Conservation (phyloP, 257 asterid species). For the Solanum appendiculatum region DNA sequence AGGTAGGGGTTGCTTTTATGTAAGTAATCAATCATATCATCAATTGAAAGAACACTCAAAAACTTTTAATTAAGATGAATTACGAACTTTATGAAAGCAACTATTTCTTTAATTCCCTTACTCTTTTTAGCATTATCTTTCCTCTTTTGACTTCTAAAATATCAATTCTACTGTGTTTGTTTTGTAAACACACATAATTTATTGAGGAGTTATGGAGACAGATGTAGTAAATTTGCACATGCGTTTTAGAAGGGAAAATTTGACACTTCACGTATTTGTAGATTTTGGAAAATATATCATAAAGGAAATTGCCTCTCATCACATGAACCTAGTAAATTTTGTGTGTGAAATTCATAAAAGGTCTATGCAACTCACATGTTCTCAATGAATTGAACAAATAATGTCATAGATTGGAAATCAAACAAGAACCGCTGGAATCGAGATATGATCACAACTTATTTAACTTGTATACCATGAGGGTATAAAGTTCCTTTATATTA, state of each 20-base stretch:
- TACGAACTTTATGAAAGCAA: constrained; percentile 16
- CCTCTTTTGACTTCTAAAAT: too few species aligned
- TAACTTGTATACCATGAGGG: background rate
- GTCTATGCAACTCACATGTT: background rate
- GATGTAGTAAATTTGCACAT: background rate
- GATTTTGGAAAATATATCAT: background rate
- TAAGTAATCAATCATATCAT: background rate
- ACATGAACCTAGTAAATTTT: background rate
- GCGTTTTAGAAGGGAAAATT: background rate
- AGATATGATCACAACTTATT: background rate
- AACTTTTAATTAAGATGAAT: constrained; percentile 7
- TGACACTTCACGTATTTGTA: background rate
- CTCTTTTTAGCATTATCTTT: too few species aligned
- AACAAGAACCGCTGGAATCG: background rate
- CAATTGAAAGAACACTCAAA: background rate
- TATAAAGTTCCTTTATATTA: background rate
- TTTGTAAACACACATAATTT: background rate
- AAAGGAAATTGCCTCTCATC: background rate
- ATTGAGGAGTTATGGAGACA: background rate
- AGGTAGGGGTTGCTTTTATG: background rate
- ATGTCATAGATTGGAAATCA: background rate
- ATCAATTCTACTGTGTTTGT: background rate
- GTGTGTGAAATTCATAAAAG: background rate
- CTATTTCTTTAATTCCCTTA: too few species aligned
- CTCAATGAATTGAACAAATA: background rate